Evolutionary conservation across 139 green algal species (phyloP).

Genomic region (Closterium sp.): DNA sequence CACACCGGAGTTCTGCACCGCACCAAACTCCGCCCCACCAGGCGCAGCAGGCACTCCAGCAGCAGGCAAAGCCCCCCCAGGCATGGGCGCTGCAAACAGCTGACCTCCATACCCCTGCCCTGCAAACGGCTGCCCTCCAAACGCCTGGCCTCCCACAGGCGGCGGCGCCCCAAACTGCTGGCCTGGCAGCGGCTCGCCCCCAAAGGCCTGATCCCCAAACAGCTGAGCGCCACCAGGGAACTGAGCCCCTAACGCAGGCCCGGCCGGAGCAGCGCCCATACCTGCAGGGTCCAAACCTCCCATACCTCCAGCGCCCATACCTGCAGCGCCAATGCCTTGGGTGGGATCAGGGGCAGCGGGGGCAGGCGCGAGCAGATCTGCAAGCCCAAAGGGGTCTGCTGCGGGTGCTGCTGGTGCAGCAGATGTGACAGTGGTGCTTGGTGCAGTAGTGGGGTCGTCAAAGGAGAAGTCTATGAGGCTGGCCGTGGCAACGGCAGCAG

Average conservation of each 20-base stretch:
- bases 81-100: too few relatives aligned
- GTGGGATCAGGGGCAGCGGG: neutral
- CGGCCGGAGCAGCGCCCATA: neutral
- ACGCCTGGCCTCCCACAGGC: neutral
- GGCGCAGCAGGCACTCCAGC: too few relatives aligned
- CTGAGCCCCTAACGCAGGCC: neutral
- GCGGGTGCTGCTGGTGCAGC: neutral
- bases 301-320: too few relatives aligned
- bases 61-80: too few relatives aligned
- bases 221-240: neutral
- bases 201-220: neutral
- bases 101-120: neutral
- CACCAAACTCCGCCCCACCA: neutral
- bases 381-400: neutral
- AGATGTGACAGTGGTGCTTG: neutral
- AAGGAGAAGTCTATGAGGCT: neutral
- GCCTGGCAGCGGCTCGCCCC: neutral
- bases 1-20: too few relatives aligned
- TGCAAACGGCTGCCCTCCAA: neutral
- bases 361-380: neutral
- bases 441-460: neutral
- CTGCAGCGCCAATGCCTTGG: neutral
- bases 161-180: neutral
- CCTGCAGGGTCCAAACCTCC: too few relatives aligned
- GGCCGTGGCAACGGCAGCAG: neutral